These are phyloP conservation scores for Parascedosporium putredinis DNA, from an alignment of 2,329 filamentous ascomycete genomes.

Conservation along the genomic window DNA sequence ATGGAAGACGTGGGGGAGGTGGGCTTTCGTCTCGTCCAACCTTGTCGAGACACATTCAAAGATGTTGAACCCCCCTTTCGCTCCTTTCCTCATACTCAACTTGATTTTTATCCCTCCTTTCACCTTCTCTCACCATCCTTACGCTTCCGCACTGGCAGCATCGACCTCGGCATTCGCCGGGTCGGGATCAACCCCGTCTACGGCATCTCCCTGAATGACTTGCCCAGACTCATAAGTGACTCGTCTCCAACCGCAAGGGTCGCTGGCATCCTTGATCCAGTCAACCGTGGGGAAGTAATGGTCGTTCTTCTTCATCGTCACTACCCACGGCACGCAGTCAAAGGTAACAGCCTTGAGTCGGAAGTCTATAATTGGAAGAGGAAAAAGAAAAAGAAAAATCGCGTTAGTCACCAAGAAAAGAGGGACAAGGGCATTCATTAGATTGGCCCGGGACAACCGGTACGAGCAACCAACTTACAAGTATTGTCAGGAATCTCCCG, in stretches of 20 bases:
- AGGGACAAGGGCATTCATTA: no score
- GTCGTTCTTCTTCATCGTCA: constrained; percentile 99
- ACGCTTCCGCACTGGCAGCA: neutral
- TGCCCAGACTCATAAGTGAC: constrained; percentile 50
- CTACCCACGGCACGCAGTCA: constrained; percentile 97
- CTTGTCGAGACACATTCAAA: no score
- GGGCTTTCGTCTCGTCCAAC: no score
- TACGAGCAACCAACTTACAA: constrained; percentile 40
- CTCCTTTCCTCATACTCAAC: neutral
- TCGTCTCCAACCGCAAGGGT: constrained; percentile 51
- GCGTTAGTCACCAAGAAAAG: no score
- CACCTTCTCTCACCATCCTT: neutral
- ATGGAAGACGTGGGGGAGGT: no score
- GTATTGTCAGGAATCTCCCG: constrained; percentile 90
- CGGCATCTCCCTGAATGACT: constrained; percentile 42
- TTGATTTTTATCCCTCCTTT: no score
- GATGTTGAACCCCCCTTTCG: no score
- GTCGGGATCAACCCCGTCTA: constrained; percentile 34
- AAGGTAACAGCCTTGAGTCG: constrained; percentile 95
- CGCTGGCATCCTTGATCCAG: constrained; percentile 53
- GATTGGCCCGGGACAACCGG: no score
- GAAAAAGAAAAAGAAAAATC: neutral
- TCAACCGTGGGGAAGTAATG: constrained; percentile 77
- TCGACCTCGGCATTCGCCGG: constrained; percentile 35
- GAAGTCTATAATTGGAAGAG: constrained; percentile 52